Evolutionary conservation across 2,329 filamentous ascomycete species (phyloP), one percentile per base, ranked within the genome.

Genomic region (Metarhizium brunneum): DNA sequence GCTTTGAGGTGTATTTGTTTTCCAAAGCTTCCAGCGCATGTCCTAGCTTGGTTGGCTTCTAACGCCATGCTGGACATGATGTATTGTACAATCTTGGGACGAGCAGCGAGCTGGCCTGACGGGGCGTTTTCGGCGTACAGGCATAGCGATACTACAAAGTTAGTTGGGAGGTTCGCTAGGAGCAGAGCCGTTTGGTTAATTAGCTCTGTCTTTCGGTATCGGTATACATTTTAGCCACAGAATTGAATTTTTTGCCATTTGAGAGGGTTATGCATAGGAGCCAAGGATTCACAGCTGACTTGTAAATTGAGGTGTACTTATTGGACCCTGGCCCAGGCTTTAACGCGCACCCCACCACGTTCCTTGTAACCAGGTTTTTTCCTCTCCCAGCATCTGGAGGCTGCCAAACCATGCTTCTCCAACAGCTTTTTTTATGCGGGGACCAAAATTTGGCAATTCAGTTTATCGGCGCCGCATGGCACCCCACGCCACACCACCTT

Each of bases 51-150:
- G 20, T 55, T 11, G 35, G 35, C 25, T 38, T 8, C 18, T 32
- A 25, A 35, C 40, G 36, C 40, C 11, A 20, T 38, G 13, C n/a
- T 47, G 32, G 47, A 52, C 49, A 20, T 52, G 30, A 20, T 57
- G 49, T 53, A 52, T 35, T 38, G 50, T 54, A 54, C 20, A 52
- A 49, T 47, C 11, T 13, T 18, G 47, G 45, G 55, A 45, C 38
- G 14, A 49, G 25, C 25, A 25, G 25, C 25, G 25, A 47, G 35
- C 36, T 38, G 54, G 40, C 55, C 43, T 54, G 47, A 57, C 32
- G 57, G 14, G 57, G 59, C 52, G 59, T 60, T 60, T 58, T 50
- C n/a, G 59, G 59, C 57, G 58, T 51, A 59, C 48, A 47, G 59
- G 52, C 42, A 56, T 54, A 55, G 45, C 48, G 58, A 32, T 54